A percentile compares a stretch with the other conserved stretches of the same genome.
These are phyloP conservation scores for Miscanthus lutarioriparius DNA, from an alignment of 176 grass and related monocot genomes.

Conservation along the genomic window DNA sequence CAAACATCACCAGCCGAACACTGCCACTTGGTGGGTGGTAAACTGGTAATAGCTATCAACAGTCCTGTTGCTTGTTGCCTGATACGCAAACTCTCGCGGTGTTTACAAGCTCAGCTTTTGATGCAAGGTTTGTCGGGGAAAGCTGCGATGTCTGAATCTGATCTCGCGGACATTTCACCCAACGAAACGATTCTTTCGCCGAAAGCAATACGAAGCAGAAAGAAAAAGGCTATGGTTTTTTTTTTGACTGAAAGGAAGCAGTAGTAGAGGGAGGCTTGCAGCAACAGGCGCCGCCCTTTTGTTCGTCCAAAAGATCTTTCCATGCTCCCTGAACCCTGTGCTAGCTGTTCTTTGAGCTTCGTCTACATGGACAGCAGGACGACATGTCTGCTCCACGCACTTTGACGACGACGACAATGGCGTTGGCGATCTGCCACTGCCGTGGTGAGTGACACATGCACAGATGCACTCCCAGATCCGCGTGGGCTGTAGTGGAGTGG, in stretches of 20 bases:
- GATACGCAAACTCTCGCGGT: neutral
- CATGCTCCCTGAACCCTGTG: neutral
- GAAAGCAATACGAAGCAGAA: conserved; percentile 4
- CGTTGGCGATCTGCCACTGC: neutral
- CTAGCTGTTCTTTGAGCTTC: neutral
- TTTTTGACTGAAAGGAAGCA: neutral
- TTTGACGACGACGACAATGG: neutral
- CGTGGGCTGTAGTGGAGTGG: conserved; percentile 6
- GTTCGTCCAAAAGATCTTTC: conserved; percentile 13
- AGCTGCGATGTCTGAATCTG: neutral
- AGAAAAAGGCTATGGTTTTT: neutral
- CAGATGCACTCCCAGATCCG: neutral
- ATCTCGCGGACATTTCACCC: conserved; percentile 6
- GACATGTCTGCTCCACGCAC: neutral
- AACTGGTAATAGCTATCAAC: no score
- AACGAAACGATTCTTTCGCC: neutral
- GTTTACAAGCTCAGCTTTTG: conserved; percentile 22
- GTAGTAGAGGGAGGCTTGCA: neutral
- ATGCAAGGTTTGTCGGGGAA: conserved; percentile 23
- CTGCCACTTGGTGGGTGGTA: no score
- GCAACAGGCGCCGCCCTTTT: neutral
- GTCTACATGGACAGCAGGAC: neutral
- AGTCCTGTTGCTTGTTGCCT: no score
- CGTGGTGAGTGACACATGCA: no score
- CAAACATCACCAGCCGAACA: no score